Evolutionary conservation across 2,329 filamentous ascomycete genomes (phyloP).

Genomic region (Cercospora berteroae): DNA sequence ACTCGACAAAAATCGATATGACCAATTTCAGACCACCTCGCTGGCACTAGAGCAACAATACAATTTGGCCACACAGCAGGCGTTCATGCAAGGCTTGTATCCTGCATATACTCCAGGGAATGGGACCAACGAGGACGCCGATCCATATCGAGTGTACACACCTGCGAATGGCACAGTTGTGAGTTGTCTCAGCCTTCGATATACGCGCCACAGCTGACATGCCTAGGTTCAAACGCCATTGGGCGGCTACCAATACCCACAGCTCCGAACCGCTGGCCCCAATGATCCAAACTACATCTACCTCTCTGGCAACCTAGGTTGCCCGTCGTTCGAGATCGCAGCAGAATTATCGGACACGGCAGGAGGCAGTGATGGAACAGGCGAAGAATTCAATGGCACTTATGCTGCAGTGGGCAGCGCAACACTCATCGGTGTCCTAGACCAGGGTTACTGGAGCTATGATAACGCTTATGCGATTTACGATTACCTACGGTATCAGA

Average conservation of each 20-base stretch:
- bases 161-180: conserved; percentile 48
- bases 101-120: conserved; percentile 46
- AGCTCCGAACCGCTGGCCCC: conserved; percentile 45
- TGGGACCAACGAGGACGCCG: conserved; percentile 32
- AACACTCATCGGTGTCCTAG: conserved; percentile 46
- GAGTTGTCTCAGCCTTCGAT: neutral
- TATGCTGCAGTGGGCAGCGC: conserved; percentile 48
- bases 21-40: conserved; percentile 50
- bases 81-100: conserved; percentile 62
- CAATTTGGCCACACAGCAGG: conserved; percentile 54
- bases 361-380: conserved; percentile 22
- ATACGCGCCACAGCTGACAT: neutral
- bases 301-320: conserved; percentile 44
- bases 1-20: conserved; percentile 44
- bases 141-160: conserved; percentile 40
- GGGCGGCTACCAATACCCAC: conserved; percentile 58
- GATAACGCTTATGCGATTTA: conserved; percentile 54
- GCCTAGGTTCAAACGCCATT: conserved; percentile 48
- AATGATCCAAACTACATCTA: conserved; percentile 53
- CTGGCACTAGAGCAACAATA: conserved; percentile 50
- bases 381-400: conserved; percentile 44
- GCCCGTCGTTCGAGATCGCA: conserved; percentile 35
- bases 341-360: conserved; percentile 44
- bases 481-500: conserved; percentile 57
- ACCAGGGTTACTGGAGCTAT: conserved; percentile 46